A percentile compares a stretch with the other conserved stretches of the same genome.
Conservation (phyloP, 768 basidiomycete species). For the Lactarius tabidus region DNA sequence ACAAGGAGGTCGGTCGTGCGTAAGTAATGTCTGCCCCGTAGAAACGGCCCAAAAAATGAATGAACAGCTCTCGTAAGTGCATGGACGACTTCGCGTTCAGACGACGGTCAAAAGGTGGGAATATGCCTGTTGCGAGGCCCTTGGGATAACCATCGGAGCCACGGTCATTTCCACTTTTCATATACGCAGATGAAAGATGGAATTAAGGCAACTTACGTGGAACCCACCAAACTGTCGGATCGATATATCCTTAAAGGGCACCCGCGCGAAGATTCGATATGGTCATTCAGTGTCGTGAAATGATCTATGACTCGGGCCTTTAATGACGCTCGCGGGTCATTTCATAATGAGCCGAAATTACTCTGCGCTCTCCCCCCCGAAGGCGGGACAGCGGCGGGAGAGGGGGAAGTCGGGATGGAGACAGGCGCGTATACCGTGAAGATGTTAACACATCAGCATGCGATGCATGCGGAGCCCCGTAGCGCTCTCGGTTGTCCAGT, state of each 20-base stretch:
- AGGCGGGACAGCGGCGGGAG: conserved; percentile 4
- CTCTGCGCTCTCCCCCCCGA: conserved; percentile 4
- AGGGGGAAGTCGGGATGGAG: conserved; percentile 2
- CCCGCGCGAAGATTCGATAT: conserved; percentile 1
- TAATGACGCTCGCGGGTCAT: neutral
- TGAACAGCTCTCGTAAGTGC: conserved; percentile 3
- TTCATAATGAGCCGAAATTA: conserved; percentile 8
- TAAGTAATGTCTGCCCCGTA: neutral
- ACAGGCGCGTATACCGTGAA: conserved; percentile 1
- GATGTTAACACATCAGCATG: conserved; percentile 4
- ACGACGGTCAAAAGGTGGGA: conserved; percentile 14
- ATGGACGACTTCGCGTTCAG: neutral
- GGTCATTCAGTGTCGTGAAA: neutral
- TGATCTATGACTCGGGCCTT: neutral
- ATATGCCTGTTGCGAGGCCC: conserved; percentile 11
- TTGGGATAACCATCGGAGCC: conserved; percentile 3
- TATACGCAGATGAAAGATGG: conserved; percentile 7
- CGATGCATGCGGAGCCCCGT: conserved; percentile 7
- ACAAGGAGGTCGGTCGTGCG: neutral
- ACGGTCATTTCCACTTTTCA: conserved; percentile 14
- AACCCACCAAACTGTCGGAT: neutral
- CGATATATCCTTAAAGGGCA: conserved; percentile 1
- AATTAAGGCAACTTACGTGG: conserved; percentile 3
- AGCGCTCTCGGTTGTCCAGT: neutral
- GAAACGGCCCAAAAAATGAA: neutral